Evolutionary conservation across 805 yeast species (phyloP).

Genomic region (Saccharomycopsis babjevae): DNA sequence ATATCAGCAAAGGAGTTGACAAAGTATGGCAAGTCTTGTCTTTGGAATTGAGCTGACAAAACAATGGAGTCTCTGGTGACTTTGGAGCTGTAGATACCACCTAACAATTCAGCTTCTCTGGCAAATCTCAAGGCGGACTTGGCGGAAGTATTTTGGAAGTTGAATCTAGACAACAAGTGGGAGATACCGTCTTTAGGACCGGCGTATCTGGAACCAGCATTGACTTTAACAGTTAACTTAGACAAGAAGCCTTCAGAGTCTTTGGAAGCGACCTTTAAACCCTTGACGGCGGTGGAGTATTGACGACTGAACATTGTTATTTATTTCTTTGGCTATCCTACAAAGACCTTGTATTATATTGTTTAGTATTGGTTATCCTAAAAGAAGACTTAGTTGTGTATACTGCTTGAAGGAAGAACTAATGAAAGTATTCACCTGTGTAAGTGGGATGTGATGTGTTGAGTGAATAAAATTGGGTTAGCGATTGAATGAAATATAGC

Average conservation of each 20-base stretch:
- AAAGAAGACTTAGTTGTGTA: not conserved
- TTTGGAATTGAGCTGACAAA: constrained; percentile 72
- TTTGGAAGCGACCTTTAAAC: constrained; percentile 41
- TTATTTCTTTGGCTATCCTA: not conserved
- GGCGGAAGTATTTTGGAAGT: constrained; percentile 69
- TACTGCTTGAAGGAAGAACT: too few relatives aligned
- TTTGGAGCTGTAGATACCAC: constrained; percentile 62
- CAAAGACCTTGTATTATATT: too few relatives aligned
- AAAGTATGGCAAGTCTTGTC: constrained; percentile 83
- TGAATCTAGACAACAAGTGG: constrained; percentile 75
- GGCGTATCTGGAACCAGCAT: constrained; percentile 75
- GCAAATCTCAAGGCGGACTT: constrained; percentile 87
- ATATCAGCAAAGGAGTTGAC: constrained; percentile 77
- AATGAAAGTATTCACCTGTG: not conserved
- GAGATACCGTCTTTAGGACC: constrained; percentile 63
- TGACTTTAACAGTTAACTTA: constrained; percentile 66
- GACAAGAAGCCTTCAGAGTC: constrained; percentile 63
- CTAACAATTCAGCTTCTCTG: constrained; percentile 89
- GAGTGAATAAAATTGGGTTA: not conserved
- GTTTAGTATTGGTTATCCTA: too few relatives aligned
- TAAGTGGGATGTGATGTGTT: not conserved
- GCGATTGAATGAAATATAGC: not conserved
- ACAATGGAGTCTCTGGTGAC: constrained; percentile 81
- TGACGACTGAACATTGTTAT: constrained; percentile 18
- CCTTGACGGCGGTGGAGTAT: constrained; percentile 28